phyloP scores from a whole-genome alignment of 345 rosid genomes.

The Eutrema japonicum region DNA sequence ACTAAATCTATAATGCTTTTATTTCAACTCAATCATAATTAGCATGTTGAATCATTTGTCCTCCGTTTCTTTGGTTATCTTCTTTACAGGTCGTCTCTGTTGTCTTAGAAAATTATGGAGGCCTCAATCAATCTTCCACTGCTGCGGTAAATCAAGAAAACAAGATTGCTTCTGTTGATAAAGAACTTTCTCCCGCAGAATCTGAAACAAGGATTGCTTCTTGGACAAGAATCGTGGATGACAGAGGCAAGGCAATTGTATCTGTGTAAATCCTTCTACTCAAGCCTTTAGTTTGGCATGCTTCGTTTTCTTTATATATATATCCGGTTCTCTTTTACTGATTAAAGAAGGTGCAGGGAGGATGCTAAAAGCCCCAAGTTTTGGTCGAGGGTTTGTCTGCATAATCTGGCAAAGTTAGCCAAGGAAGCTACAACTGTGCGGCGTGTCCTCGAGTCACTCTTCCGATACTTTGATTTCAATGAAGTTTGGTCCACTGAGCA shows the following conservation, averaged over 20 bases:
- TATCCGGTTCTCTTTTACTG: slow-evolving; percentile 9
- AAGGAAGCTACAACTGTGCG: slow-evolving; percentile 74
- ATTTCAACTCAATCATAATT: neutral
- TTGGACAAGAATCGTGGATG: slow-evolving; percentile 65
- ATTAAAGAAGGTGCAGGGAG: slow-evolving; percentile 47
- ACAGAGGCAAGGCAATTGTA: slow-evolving; percentile 61
- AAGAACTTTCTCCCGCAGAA: slow-evolving; percentile 44
- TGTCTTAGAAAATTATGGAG: slow-evolving; percentile 70
- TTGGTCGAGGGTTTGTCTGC: slow-evolving; percentile 74
- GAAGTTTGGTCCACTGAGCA: slow-evolving; percentile 62
- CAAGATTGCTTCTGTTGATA: slow-evolving; percentile 38
- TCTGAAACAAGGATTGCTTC: slow-evolving; percentile 55
- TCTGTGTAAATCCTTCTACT: slow-evolving; percentile 54
- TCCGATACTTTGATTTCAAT: slow-evolving; percentile 65
- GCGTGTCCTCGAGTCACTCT: slow-evolving; percentile 69
- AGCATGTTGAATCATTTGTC: neutral
- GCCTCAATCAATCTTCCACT: slow-evolving; percentile 30
- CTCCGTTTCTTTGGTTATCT: slow-evolving; percentile 1
- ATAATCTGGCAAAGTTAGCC: slow-evolving; percentile 66
- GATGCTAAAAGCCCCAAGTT: slow-evolving; percentile 60
- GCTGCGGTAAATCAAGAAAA: slow-evolving; percentile 38
- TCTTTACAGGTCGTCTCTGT: slow-evolving; percentile 63
- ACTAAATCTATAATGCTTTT: neutral
- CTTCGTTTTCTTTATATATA: neutral
- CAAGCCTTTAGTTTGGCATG: slow-evolving; percentile 21